Base-by-base conservation (phyloP, 139 green algal species). In the Auxenochlorella pyrenoidosa region DNA sequence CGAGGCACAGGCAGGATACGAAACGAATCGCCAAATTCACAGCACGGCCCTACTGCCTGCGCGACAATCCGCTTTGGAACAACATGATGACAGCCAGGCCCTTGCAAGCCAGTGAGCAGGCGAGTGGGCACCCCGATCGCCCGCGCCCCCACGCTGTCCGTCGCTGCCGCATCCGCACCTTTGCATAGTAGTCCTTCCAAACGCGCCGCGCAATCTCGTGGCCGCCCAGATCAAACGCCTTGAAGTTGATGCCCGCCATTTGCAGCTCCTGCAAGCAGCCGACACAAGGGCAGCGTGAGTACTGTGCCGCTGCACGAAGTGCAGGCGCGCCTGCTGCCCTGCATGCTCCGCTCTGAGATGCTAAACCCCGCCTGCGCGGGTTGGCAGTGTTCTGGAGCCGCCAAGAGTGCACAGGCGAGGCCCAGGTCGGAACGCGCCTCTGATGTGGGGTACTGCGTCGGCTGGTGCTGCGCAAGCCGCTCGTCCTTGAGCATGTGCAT, bases 401-500 rank as follows among this genome's bases (percentile, higher is more conserved):
- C 54, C 16, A 10, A 18, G 47, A 54, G 47, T 54, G 47, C 47
- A 54, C 54, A 28, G 13, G 54, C 16, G 15, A 8, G 18, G 16
- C 2, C 15, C 54, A 4, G 54, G 54, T 32, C 30, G 13, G 24
- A 0, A 84, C 76, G 5, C 68, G 94, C 94, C 93, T 99, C 98
- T 8, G 95, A 98, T 0, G 98, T 99, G 0, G 98, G 98, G 84
- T 98, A 98, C 91, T 99, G 98, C 75, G 98, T 99, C 5, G 98
- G 98, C 91, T 98, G 95, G 87, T 99, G 96, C 93, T 99, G 97
- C 38, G 96, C 96, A 58, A 99, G 89, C 24, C 98, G 92, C 91
- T 99, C 97, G 85, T 99, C 98, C 91, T 99, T 99, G 6, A 99
- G 91, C 98, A 99, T 99, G 90, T 99, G 98, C 96, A 99, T 98